Conservation (phyloP, 139 green algal species). For the Coelastrella sp. region DNA sequence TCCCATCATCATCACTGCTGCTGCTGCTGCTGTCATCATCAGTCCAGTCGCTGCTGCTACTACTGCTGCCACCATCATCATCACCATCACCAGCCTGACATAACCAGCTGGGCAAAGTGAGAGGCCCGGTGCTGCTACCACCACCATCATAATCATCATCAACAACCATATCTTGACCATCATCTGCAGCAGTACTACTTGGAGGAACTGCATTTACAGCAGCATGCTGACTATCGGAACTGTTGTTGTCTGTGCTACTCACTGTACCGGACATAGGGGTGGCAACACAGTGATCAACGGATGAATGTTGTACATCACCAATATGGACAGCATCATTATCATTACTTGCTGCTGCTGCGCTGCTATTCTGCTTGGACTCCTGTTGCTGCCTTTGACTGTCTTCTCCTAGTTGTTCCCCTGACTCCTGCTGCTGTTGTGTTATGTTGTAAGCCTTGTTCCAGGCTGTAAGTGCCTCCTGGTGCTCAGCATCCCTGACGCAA, state of each 20-base stretch:
- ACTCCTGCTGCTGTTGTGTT: slow-evolving; percentile 23
- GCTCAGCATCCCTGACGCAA: background rate
- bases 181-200: too few species aligned
- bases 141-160: too few species aligned
- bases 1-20: background rate
- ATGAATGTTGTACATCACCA: background rate
- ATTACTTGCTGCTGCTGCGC: background rate
- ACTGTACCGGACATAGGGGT: too few species aligned
- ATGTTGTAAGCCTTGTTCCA: slow-evolving; percentile 1
- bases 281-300: background rate
- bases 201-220: too few species aligned
- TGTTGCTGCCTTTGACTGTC: too few species aligned
- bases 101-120: background rate
- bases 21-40: slow-evolving; percentile 9
- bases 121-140: background rate
- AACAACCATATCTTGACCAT: too few species aligned
- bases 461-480: background rate
- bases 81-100: background rate
- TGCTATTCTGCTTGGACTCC: slow-evolving; percentile 35
- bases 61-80: too few species aligned
- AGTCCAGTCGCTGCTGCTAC: background rate
- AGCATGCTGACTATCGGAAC: too few species aligned
- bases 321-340: background rate
- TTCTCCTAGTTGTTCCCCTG: background rate
- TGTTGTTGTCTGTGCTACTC: too few species aligned